Base-by-base conservation (phyloP, 108 stramenopile genomes). In the Nitzschia inconspicua region DNA sequence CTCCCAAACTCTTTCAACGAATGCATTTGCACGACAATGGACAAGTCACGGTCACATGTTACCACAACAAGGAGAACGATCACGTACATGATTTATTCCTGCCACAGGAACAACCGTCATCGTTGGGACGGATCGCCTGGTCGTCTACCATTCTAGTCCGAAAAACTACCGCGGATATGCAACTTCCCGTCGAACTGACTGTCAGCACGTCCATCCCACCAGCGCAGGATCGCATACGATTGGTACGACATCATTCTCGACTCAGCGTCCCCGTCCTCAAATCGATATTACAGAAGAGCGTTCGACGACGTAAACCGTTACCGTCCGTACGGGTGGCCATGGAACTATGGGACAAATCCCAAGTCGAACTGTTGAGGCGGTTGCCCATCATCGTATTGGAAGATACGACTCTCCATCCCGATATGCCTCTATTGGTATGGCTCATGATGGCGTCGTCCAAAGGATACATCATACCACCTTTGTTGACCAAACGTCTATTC, bases 391-490 rank as follows among this genome's bases (percentile, higher is more conserved):
- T 97, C 34, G 57, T 84, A 18, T 48, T 94, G 46, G 96, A 97
- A 72, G 96, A 97, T 76, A 83, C 90, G 5, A 77, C 86, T 11
- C 60, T 95, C 47, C 96, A 97, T 63, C 86, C 88, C 2, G 82
- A 88, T 29, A 73, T 88, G 46, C 74, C 83, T 0, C 63, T 97
- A n/a, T 44, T 95, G 22, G 81, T 84, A 1, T 97, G 94, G 94
- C 69, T 91, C 24, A 93, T 95, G 93, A 76, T 84, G 49, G 94
- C 96, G 2, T 77, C 84, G 20, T 82, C 80, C n/a, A 95, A 97
- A 68, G 84, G 58, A 8, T 78, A 42, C 46, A 66, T 68, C 19
- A 56, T 59, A 30, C 57, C 64, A 24, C 35, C 65, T 6, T 13
- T 54, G 2, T 24, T 79, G 24, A 30, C 83, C 22, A 43, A 54